Evolutionary conservation across 305 asterid species (phyloP), one percentile per base, ranked within the genome.

Genomic region (Rubia tinctorum): DNA sequence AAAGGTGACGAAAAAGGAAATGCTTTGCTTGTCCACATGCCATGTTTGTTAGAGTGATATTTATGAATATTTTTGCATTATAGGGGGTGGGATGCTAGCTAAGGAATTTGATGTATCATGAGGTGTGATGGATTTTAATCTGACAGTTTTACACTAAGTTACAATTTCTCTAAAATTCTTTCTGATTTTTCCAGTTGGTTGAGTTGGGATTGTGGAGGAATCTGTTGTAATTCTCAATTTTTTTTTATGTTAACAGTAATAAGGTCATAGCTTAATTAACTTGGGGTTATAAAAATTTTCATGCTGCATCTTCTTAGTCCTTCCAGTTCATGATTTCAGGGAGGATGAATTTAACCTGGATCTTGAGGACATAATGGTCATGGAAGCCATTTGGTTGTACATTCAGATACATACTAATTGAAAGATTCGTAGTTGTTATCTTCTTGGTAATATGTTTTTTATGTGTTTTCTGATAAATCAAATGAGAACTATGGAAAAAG

Each of bases 341-440:
- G 97, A 90, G 68, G 98, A 91, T 5, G 97, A 87, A 53, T 92
- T 95, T 77, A 96, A 95, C 87, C 82, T 92, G 80, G 98, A 92
- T 86, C 97, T 95, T 56, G 98, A 95, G 87, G 98, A 92, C 80
- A 90, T 95, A 79, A 95, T 95, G 99, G 97, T 95, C 74, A 95
- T 92, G 97, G 98, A 92, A 84, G 96, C 98, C 82, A 89, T 95
- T 80, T 92, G 98, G 98, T 83, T 88, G 75, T 92, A 98, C 71
- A 92, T 95, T 82, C 98, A 93, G 99, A 97, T 95, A 87, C 55
- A 39, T 56, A 7, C 27, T 61, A 47, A 58, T 45, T 25, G 39
- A 12, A 60, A 14, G 17, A 22, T 22, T 67, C 58, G 42, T 40
- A 15, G 49, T 61, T 39, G 13, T n/a, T 49, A 65, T 58, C 18